These are phyloP conservation scores for Penicillium sp. DNA, from an alignment of 2,329 filamentous ascomycete genomes.

Conservation along the genomic window DNA sequence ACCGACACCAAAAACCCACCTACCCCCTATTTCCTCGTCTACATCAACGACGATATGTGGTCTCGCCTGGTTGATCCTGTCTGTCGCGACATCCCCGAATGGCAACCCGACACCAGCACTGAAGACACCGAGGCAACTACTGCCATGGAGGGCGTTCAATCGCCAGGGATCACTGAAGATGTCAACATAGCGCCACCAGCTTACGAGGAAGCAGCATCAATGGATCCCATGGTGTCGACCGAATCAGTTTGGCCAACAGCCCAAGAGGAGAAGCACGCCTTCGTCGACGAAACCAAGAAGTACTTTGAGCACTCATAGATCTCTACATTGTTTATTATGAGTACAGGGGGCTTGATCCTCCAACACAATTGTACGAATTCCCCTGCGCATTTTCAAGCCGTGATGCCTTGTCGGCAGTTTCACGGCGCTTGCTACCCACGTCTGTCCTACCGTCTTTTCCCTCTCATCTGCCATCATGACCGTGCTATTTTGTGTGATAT, in stretches of 20 bases:
- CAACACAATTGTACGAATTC: not conserved
- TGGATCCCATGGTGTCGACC: not conserved
- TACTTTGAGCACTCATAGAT: not conserved
- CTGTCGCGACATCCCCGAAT: constrained; percentile 48
- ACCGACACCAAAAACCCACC: constrained; percentile 65
- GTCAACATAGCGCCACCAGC: constrained; percentile 36
- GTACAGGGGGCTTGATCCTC: not conserved
- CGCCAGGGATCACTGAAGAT: constrained; percentile 25
- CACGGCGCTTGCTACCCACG: not conserved
- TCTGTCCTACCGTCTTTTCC: not conserved
- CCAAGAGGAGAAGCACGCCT: constrained; percentile 1
- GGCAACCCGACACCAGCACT: constrained; percentile 11
- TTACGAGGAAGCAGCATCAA: constrained; percentile 32
- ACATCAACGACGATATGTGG: constrained; percentile 71
- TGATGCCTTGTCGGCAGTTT: constrained; percentile 1
- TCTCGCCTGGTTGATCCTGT: constrained; percentile 62
- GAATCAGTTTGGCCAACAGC: not conserved
- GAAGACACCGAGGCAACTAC: constrained; percentile 5
- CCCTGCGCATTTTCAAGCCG: not conserved
- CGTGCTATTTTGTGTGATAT: constrained; percentile 16
- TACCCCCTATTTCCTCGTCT: constrained; percentile 82
- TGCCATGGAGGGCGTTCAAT: constrained; percentile 25
- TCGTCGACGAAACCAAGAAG: not conserved
- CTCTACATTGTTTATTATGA: not conserved
- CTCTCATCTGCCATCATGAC: constrained; percentile 3